Conservation (phyloP, 2,329 filamentous ascomycete species). For the Hirsutella minnesotensis region DNA sequence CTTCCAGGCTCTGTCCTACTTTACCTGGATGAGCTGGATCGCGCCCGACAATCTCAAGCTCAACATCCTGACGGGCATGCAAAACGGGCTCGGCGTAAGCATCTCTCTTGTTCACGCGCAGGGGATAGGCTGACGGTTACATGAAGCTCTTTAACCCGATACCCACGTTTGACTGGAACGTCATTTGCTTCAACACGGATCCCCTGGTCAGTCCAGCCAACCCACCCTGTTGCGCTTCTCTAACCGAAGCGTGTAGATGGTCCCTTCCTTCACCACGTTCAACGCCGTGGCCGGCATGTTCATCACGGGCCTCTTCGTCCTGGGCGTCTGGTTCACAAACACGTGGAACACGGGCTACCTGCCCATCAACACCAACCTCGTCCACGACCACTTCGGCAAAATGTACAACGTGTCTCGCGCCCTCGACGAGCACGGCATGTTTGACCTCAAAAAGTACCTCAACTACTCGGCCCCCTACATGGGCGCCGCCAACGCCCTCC, state of each 20-base stretch:
- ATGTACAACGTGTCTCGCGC: conserved; percentile 25
- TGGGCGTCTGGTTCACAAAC: conserved; percentile 20
- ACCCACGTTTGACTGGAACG: conserved; percentile 32
- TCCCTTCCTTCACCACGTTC: conserved; percentile 24
- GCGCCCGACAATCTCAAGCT: conserved; percentile 27
- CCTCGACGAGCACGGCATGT: conserved; percentile 20
- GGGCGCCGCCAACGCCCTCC: conserved; percentile 19
- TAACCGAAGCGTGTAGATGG: conserved; percentile 8
- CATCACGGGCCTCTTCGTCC: conserved; percentile 15
- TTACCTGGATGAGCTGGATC: conserved; percentile 45
- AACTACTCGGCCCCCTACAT: conserved; percentile 30
- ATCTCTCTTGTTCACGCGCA: neutral
- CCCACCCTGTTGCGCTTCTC: neutral
- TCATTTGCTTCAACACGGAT: conserved; percentile 17
- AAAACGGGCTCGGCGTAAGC: conserved; percentile 21
- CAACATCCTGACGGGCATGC: conserved; percentile 22
- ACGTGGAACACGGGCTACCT: conserved; percentile 23
- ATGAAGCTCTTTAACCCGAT: conserved; percentile 21
- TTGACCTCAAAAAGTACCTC: conserved; percentile 24
- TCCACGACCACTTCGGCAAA: conserved; percentile 25
- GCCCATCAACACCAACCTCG: conserved; percentile 27
- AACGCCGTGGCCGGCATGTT: conserved; percentile 21
- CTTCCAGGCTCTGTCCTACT: conserved; percentile 32
- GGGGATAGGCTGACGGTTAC: neutral
- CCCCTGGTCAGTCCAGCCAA: conserved; percentile 14